A percentile compares a stretch with the other conserved stretches of the same genome.
Evolutionary conservation across 23 red algal species (phyloP).

Genomic region (Cyanidium caldarium): DNA sequence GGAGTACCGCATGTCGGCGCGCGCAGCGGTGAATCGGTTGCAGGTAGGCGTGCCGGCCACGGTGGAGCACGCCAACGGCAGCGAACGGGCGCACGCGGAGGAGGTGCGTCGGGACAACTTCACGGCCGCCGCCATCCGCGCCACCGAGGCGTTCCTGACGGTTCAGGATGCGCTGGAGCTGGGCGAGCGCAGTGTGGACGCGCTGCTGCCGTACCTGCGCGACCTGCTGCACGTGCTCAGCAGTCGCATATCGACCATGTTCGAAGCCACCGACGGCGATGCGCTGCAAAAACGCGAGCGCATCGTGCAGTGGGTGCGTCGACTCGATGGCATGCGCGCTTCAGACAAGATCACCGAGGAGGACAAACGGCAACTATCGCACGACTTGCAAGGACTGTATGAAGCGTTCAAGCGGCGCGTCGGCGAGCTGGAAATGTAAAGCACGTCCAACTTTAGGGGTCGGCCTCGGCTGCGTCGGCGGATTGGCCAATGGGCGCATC

Average conservation of each 20-base stretch:
- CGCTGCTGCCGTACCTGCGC: background rate
- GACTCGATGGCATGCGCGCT: background rate
- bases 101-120: background rate
- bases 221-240: background rate
- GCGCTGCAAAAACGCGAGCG: background rate
- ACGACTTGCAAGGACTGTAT: background rate
- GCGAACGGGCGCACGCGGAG: no score
- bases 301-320: constrained; percentile 4
- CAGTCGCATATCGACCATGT: background rate
- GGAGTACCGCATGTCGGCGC: background rate
- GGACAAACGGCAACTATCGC: background rate
- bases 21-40: background rate
- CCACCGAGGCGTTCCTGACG: constrained; percentile 2
- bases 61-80: background rate
- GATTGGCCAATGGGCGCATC: no score
- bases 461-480: no score
- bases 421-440: constrained; percentile 3
- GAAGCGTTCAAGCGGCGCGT: background rate
- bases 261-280: background rate
- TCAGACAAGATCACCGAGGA: background rate
- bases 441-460: no score
- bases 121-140: background rate
- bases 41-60: constrained; percentile 4
- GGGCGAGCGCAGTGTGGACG: background rate
- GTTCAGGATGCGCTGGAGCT: background rate